Evolutionary conservation across 768 basidiomycete genomes (phyloP), one percentile per base, ranked within the genome.

Genomic region (Boletellus sp.): DNA sequence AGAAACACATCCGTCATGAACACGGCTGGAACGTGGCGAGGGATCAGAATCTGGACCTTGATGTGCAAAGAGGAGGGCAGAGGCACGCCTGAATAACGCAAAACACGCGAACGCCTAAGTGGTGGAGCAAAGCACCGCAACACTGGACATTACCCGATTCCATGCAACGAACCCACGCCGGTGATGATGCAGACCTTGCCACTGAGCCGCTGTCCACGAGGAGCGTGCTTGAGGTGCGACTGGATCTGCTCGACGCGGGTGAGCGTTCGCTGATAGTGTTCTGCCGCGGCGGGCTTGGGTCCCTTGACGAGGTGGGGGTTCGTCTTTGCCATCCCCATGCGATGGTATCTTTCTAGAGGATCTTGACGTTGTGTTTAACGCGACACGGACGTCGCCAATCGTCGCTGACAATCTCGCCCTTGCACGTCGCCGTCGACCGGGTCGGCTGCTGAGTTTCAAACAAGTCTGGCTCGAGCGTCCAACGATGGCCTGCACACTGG

Each of bases 111-210:
- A 47, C 34, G 45, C 48, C 48, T 52, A 39, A 66, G 61, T 36
- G 32, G 41, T 36, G n/a, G 33, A 40, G 39, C 39, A 33, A 40
- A 36, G 41, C 23, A 20, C 26, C n/a, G 42, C 45, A 53, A 55
- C 41, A 43, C 42, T 53, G 34, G 41, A 54, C 48, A 43, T 56
- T 70, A 94, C 86, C 94, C 94, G 52, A 96, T 96, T 16, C 94
- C 94, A 63, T 85, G 84, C 56, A 87, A 63, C 17, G 90, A 93
- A 26, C 88, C 87, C 26, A 86, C 91, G 16, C 94, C 94, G 1
- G 94, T 95, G 58, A 95, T 79, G 48, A 95, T 76, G 59, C 86
- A 90, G 22, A 94, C 89, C 67, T 92, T 94, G 54, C 77, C 82
- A 62, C 75, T 76, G 55, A 94, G 75, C 58, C 82, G 76, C 17